These are phyloP conservation scores for Syncephalastrum racemosum DNA, from an alignment of 371 early-diverging fungal genomes.

Conservation along the genomic window DNA sequence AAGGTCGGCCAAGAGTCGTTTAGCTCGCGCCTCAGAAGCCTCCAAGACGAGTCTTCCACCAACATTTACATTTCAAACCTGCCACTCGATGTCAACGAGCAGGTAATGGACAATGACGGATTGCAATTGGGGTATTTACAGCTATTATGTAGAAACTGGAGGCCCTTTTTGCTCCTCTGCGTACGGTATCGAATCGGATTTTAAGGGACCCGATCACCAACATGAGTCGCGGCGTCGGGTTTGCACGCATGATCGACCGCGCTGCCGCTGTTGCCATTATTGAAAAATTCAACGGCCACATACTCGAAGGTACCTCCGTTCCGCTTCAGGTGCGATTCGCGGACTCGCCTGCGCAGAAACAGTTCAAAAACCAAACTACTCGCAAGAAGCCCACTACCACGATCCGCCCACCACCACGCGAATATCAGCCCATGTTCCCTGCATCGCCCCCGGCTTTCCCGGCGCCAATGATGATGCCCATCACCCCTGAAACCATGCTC, in stretches of 20 bases:
- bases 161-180: slow-evolving; percentile 62
- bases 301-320: slow-evolving; percentile 58
- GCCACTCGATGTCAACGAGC: slow-evolving; percentile 70
- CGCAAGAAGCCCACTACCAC: slow-evolving; percentile 24
- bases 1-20: slow-evolving; percentile 76
- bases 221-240: slow-evolving; percentile 74
- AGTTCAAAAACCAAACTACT: slow-evolving; percentile 55
- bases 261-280: slow-evolving; percentile 67
- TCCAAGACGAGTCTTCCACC: slow-evolving; percentile 75
- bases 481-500: slow-evolving; percentile 51
- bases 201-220: slow-evolving; percentile 61
- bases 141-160: slow-evolving; percentile 48
- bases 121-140: too few species aligned
- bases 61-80: slow-evolving; percentile 86
- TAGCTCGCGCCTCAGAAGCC: slow-evolving; percentile 66
- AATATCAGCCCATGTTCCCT: slow-evolving; percentile 44
- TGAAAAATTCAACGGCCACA: slow-evolving; percentile 62
- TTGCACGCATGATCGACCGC: slow-evolving; percentile 76
- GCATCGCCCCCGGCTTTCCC: slow-evolving; percentile 14
- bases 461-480: slow-evolving; percentile 30
- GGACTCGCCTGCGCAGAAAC: slow-evolving; percentile 78
- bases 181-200: slow-evolving; percentile 71
- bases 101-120: slow-evolving; percentile 33
- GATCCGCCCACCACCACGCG: slow-evolving; percentile 21
- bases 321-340: slow-evolving; percentile 82